These are phyloP conservation scores for Dissophora ornata DNA, from an alignment of 192 early-diverging fungal species.

Conservation along the genomic window DNA sequence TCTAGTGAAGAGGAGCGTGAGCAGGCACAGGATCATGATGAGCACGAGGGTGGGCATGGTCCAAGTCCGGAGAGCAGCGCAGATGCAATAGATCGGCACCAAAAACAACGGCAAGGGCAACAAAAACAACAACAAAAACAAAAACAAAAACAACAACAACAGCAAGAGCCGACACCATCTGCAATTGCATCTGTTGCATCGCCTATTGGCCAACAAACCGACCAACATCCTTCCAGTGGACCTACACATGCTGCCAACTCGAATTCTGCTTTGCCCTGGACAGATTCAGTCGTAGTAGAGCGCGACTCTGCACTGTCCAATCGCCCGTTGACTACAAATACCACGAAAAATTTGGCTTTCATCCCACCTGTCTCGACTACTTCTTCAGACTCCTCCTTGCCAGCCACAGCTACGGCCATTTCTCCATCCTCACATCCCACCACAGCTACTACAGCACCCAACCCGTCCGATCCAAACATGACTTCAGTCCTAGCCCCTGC, in stretches of 20 bases:
- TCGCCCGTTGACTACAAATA: constrained; percentile 23
- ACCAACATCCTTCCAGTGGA: constrained; percentile 26
- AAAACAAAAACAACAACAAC: constrained; percentile 17
- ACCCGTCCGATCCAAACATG: background rate
- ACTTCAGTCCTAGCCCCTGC: background rate
- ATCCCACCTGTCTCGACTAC: background rate
- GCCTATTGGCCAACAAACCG: constrained; percentile 14
- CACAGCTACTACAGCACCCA: background rate
- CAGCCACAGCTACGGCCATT: background rate
- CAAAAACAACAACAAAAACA: constrained; percentile 15
- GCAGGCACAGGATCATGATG: background rate
- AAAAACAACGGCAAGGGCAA: constrained; percentile 11
- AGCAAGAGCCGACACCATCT: constrained; percentile 17
- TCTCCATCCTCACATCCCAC: background rate
- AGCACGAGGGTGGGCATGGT: background rate
- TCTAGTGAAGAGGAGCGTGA: background rate
- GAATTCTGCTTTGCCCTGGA: constrained; percentile 10
- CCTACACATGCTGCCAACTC: constrained; percentile 23
- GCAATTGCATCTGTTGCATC: background rate
- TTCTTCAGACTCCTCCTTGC: background rate
- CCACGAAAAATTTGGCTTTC: background rate
- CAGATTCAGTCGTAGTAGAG: background rate
- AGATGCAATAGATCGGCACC: constrained; percentile 12
- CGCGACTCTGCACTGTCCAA: background rate
- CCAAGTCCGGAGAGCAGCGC: background rate